phyloP scores from a whole-genome alignment of 208 protist species.

The Leishmania gerbilli region DNA sequence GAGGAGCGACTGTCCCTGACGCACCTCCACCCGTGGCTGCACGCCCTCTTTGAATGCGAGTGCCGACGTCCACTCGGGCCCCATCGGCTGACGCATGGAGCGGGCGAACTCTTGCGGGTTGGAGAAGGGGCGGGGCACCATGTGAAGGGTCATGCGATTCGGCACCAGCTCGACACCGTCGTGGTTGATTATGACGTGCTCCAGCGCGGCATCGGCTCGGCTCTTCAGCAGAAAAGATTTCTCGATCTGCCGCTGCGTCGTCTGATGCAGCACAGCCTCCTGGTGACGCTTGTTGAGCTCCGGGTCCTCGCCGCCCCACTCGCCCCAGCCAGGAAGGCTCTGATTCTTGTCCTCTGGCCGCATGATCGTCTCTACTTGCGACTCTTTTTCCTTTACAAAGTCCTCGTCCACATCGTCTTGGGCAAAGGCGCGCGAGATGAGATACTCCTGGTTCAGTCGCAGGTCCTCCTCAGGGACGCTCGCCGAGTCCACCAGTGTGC shows the following conservation, averaged over 20 bases:
- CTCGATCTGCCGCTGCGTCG: conserved; percentile 72
- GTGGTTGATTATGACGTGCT: conserved; percentile 95
- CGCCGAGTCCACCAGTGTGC: neutral
- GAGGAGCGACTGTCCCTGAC: conserved; percentile 71
- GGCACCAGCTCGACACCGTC: conserved; percentile 91
- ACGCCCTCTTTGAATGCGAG: conserved; percentile 82
- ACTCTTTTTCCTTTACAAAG: conserved; percentile 88
- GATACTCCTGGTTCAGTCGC: conserved; percentile 78
- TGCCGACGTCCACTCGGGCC: conserved; percentile 89
- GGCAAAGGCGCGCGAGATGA: conserved; percentile 92
- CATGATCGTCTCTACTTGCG: conserved; percentile 86
- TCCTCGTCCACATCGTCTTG: conserved; percentile 90
- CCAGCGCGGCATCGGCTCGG: conserved; percentile 82
- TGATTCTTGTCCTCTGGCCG: conserved; percentile 85
- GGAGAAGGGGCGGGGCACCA: conserved; percentile 92
- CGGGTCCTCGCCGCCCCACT: conserved; percentile 90
- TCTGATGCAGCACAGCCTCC: conserved; percentile 53
- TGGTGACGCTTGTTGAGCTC: conserved; percentile 81
- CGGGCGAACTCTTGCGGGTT: conserved; percentile 90
- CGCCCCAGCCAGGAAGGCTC: conserved; percentile 90
- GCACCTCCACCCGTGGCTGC: conserved; percentile 83
- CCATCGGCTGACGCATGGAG: conserved; percentile 89
- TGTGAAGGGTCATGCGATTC: conserved; percentile 88
- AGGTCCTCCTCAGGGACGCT: conserved; percentile 33
- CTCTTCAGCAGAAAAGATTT: conserved; percentile 79